phyloP scores from a whole-genome alignment of 805 yeast species.

The Ogataea pilisensis region DNA sequence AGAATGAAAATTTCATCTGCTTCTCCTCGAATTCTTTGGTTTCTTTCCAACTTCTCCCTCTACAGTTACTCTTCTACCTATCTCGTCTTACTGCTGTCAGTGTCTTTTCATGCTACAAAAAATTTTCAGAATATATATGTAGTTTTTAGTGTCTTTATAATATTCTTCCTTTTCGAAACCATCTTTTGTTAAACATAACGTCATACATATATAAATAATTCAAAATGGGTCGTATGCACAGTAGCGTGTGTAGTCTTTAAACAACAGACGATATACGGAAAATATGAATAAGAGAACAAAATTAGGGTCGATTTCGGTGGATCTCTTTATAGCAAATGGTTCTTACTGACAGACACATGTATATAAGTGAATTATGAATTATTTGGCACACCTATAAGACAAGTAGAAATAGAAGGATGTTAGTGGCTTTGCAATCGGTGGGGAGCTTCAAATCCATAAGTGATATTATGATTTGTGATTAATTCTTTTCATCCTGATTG shows the following conservation, averaged over 20 bases:
- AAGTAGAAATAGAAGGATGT: too few relatives aligned
- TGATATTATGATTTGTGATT: background rate
- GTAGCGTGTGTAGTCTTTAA: slow-evolving; percentile 68
- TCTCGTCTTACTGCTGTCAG: too few relatives aligned
- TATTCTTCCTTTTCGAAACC: background rate
- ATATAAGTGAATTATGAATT: too few relatives aligned
- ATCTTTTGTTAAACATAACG: slow-evolving; percentile 4
- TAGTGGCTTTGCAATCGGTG: background rate
- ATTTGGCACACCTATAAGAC: too few relatives aligned
- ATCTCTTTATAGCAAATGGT: slow-evolving; percentile 9
- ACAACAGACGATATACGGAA: slow-evolving; percentile 10
- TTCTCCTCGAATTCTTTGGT: too few relatives aligned
- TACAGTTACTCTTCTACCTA: too few relatives aligned
- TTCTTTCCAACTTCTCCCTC: too few relatives aligned
- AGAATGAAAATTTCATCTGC: too few relatives aligned
- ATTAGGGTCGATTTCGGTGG: slow-evolving; percentile 33
- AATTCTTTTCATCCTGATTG: background rate
- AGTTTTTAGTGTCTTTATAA: too few relatives aligned
- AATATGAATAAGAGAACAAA: slow-evolving; percentile 20
- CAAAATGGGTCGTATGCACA: slow-evolving; percentile 99
- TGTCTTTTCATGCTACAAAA: slow-evolving; percentile 1
- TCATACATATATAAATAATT: slow-evolving; percentile 35
- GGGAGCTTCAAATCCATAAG: background rate
- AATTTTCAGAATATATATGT: slow-evolving; percentile 4
- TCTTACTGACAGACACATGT: too few relatives aligned